A percentile compares a stretch with the other conserved stretches of the same genome.
Conservation (phyloP, 2,329 filamentous ascomycete species). For the Chalaropsis thielavioides region DNA sequence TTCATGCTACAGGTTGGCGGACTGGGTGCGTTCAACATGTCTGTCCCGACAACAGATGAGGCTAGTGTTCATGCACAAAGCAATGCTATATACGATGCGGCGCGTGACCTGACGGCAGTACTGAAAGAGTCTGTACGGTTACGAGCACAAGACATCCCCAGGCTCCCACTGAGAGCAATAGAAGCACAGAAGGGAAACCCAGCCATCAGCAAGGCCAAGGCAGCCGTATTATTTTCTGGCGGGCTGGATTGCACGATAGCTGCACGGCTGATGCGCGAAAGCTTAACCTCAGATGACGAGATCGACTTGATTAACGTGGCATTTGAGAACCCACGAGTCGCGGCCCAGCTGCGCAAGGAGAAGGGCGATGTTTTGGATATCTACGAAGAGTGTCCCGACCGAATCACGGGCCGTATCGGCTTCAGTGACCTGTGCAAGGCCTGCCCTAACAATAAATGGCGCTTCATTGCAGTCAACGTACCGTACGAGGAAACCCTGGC, state of each 20-base stretch:
- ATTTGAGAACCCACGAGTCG: constrained; percentile 80
- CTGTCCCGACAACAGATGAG: constrained; percentile 25
- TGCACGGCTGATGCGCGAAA: constrained; percentile 63
- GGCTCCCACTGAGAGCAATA: constrained; percentile 30
- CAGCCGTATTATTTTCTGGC: constrained; percentile 84
- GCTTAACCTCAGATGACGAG: constrained; percentile 51
- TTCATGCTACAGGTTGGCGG: constrained; percentile 33
- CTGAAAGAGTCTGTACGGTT: constrained; percentile 36
- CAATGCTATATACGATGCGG: not conserved
- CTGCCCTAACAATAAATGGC: constrained; percentile 61
- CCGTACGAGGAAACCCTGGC: constrained; percentile 59
- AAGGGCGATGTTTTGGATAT: constrained; percentile 27
- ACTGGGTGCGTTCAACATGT: constrained; percentile 39
- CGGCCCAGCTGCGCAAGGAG: constrained; percentile 34
- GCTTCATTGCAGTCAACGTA: constrained; percentile 70
- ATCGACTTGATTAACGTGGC: constrained; percentile 92
- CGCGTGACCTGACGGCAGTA: not conserved
- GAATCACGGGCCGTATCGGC: constrained; percentile 69
- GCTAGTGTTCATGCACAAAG: not conserved
- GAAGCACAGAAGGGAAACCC: constrained; percentile 22
- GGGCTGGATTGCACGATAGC: constrained; percentile 86
- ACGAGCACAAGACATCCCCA: constrained; percentile 51
- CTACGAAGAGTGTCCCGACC: constrained; percentile 80
- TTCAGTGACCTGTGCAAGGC: constrained; percentile 55
- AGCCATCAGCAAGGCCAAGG: constrained; percentile 28